Base-by-base conservation (phyloP, 2,329 filamentous ascomycete genomes). In the Aspergillus oerlinghausenensis region DNA sequence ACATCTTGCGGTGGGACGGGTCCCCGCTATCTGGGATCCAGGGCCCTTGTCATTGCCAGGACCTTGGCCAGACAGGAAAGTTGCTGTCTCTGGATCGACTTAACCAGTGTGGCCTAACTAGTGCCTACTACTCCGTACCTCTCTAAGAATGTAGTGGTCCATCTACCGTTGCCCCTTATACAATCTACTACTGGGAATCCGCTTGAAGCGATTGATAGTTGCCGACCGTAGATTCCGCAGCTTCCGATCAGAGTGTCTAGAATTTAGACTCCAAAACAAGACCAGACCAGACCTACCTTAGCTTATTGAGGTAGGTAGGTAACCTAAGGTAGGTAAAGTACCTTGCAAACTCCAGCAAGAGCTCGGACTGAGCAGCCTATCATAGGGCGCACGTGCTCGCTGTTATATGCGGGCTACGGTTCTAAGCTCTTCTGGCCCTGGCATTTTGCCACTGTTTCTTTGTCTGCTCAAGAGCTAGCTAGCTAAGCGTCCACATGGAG, bases 311-410 rank as follows among this genome's bases (percentile, higher is more conserved):
- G 40, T 21, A 43, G 19, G 17, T 19, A 4, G 19, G 14, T 19
- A 3, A 17, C 1, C 14, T 19, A 7, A 40, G 17, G 4, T 19
- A 42, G 17, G 38, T 4, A 21, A 32, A 4, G 29, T 14, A 5
- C 29, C 32, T 14, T 35, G 32, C 11, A 32, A 32, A 32, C 11
- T 32, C 11, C 11, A 32, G 32, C 32, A 17, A 7, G 32, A 38
- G 6, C 14, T 38, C 6, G 3, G 43, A 23, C 17, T 26, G 23
- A 26, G 11, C 2, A 47, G 43, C 43, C 43, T 26, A 47, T 47
- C 21, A 47, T 14, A 47, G 23, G 11, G 43, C 14, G 43, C 65
- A 67, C 64, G 65, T 67, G 65, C 58, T 60, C 49, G n/a, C 45
- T 23, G 35, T 29, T 19, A 19, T 49, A 61, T 67, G 65, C 63